phyloP scores from a whole-genome alignment of 345 rosid species.

The Pseudoturritis turrita region DNA sequence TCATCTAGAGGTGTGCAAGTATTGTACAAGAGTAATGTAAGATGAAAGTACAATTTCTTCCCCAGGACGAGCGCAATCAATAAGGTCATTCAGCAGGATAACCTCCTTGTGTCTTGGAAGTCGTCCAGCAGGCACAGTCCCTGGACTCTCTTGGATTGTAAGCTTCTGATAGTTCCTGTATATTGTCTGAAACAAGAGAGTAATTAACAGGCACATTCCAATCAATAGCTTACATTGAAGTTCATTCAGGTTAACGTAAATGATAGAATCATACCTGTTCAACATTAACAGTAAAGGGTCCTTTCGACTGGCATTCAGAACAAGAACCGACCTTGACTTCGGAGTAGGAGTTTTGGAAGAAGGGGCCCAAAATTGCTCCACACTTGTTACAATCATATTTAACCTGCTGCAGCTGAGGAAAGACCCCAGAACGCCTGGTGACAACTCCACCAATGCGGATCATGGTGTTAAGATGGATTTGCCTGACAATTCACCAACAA shows the following conservation, averaged over 20 bases:
- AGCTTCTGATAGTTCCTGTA: slow-evolving; percentile 97
- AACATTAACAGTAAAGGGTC: slow-evolving; percentile 90
- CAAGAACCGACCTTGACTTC: slow-evolving; percentile 99
- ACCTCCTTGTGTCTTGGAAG: slow-evolving; percentile 99
- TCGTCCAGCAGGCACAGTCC: slow-evolving; percentile 97
- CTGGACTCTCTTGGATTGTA: slow-evolving; percentile 97
- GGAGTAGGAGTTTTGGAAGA: slow-evolving; percentile 94
- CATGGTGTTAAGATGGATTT: slow-evolving; percentile 94
- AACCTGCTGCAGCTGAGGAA: slow-evolving; percentile 96
- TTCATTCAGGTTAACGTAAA: neutral
- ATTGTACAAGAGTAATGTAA: neutral
- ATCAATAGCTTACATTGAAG: neutral
- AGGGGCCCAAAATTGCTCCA: slow-evolving; percentile 87
- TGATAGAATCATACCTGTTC: slow-evolving; percentile 64
- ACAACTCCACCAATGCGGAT: slow-evolving; percentile 99
- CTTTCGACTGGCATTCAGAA: slow-evolving; percentile 96
- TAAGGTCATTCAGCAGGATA: slow-evolving; percentile 85
- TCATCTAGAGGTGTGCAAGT: neutral
- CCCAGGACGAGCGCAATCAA: slow-evolving; percentile 96
- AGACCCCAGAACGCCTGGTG: slow-evolving; percentile 95
- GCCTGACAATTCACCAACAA: slow-evolving; percentile 47
- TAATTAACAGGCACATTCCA: neutral
- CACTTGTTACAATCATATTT: slow-evolving; percentile 98
- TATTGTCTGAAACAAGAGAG: slow-evolving; percentile 60
- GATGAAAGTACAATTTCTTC: slow-evolving; percentile 71